A percentile compares a stretch with the other conserved stretches of the same genome.
These are phyloP conservation scores for Candida sonorensis DNA, from an alignment of 805 yeast genomes.

Conservation along the genomic window DNA sequence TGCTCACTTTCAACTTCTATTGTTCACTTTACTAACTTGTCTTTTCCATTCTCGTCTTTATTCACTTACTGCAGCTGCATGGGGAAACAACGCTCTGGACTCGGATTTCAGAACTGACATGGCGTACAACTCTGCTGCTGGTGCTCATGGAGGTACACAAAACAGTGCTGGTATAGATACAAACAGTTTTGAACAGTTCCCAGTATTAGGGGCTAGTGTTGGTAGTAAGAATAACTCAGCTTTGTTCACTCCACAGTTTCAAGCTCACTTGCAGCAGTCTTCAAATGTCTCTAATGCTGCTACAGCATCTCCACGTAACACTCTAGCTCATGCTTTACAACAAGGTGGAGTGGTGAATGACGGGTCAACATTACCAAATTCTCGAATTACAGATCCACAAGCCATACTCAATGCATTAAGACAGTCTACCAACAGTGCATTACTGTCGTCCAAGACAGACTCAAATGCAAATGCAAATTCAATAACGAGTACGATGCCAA, in stretches of 20 bases:
- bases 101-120: constrained; percentile 8
- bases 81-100: constrained; percentile 15
- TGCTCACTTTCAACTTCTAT: too few species aligned
- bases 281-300: too few species aligned
- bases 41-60: not conserved
- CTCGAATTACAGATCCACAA: constrained; percentile 18
- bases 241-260: constrained; percentile 4
- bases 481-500: constrained; percentile 1
- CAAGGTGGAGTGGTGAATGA: too few species aligned
- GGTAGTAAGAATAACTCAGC: too few species aligned
- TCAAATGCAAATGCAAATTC: not conserved
- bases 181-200: constrained; percentile 19
- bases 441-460: too few species aligned
- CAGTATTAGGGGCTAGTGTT: constrained; percentile 22
- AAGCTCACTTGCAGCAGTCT: constrained; percentile 7
- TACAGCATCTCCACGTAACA: too few species aligned
- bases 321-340: too few species aligned
- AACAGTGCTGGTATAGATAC: constrained; percentile 4
- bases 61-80: constrained; percentile 13
- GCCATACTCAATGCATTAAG: constrained; percentile 21
- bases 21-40: too few species aligned
- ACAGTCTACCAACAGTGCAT: too few species aligned
- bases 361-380: constrained; percentile 9
- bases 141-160: constrained; percentile 5
- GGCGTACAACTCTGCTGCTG: constrained; percentile 9